These are phyloP conservation scores for Sporothrix humicola DNA, from an alignment of 2,329 filamentous ascomycete genomes.

Conservation along the genomic window DNA sequence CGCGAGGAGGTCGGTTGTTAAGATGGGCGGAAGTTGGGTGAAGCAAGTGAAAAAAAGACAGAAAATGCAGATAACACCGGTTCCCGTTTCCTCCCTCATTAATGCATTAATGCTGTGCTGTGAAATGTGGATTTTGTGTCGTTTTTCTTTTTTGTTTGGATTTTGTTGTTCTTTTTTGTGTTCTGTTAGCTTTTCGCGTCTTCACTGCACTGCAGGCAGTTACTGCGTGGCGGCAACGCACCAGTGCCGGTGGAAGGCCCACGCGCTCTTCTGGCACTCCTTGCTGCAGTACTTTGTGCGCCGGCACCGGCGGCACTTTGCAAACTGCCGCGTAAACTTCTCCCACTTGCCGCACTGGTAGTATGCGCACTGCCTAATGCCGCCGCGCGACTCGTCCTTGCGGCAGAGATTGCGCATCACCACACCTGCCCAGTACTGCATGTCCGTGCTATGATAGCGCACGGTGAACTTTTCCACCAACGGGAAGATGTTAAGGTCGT, in stretches of 20 bases:
- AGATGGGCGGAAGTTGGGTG: too few species aligned
- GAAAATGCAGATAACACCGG: constrained; percentile 7
- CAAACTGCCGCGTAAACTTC: constrained; percentile 93
- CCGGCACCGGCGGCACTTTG: constrained; percentile 94
- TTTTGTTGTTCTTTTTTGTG: not conserved
- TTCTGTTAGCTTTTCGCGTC: too few species aligned
- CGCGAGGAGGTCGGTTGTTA: too few species aligned
- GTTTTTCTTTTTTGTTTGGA: not conserved
- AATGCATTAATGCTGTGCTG: constrained; percentile 25
- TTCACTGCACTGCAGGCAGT: not conserved
- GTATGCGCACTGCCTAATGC: constrained; percentile 96
- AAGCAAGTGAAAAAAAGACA: not conserved
- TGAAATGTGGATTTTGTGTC: not conserved
- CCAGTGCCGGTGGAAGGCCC: constrained; percentile 98
- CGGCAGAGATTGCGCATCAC: constrained; percentile 99
- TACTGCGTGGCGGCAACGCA: constrained; percentile 76
- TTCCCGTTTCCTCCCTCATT: constrained; percentile 11
- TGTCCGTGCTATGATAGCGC: constrained; percentile 90
- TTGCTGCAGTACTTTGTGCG: constrained; percentile 99
- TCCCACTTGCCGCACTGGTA: constrained; percentile 99
- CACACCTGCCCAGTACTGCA: constrained; percentile 99
- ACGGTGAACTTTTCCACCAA: constrained; percentile 98
- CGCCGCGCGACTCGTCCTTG: constrained; percentile 92
- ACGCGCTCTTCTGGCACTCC: constrained; percentile 98
- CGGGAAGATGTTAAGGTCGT: constrained; percentile 98